Evolutionary conservation across 495 filamentous ascomycete genomes (phyloP).

Genomic region (Lophiostoma macrostomum): DNA sequence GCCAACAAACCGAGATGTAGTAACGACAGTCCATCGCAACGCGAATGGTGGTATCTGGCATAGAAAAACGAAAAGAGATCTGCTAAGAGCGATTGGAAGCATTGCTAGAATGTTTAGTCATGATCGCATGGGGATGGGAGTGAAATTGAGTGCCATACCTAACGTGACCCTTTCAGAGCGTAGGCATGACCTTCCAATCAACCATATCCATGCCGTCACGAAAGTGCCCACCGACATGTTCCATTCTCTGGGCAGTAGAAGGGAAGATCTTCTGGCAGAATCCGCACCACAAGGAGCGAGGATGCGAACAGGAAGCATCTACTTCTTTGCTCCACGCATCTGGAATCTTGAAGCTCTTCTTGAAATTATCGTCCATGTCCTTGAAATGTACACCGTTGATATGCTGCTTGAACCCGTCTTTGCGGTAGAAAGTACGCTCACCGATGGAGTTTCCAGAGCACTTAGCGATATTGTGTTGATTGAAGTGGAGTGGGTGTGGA

Average conservation of each 20-base stretch:
- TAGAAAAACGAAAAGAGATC: too few species aligned
- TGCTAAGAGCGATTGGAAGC: too few species aligned
- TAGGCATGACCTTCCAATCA: too few species aligned
- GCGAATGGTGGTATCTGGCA: too few species aligned
- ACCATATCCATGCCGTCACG: background rate
- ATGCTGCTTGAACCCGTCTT: slow-evolving; percentile 3
- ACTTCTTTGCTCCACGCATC: background rate
- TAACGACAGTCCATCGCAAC: too few species aligned
- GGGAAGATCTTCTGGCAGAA: background rate
- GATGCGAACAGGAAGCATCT: background rate
- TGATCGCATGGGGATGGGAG: too few species aligned
- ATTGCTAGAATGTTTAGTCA: too few species aligned
- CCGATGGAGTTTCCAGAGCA: background rate
- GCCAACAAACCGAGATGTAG: too few species aligned
- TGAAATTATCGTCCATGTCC: too few species aligned
- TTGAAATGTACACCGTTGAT: background rate
- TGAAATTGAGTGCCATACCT: too few species aligned
- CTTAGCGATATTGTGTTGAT: background rate
- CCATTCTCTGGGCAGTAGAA: background rate
- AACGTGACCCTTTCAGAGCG: too few species aligned
- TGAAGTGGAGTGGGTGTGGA: background rate
- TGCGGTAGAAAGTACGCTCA: slow-evolving; percentile 3
- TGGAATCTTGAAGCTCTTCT: background rate
- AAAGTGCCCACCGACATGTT: slow-evolving; percentile 6
- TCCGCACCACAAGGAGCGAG: slow-evolving; percentile 10